Base-by-base conservation (phyloP, 805 yeast genomes). In the Wickerhamia fluorescens region DNA sequence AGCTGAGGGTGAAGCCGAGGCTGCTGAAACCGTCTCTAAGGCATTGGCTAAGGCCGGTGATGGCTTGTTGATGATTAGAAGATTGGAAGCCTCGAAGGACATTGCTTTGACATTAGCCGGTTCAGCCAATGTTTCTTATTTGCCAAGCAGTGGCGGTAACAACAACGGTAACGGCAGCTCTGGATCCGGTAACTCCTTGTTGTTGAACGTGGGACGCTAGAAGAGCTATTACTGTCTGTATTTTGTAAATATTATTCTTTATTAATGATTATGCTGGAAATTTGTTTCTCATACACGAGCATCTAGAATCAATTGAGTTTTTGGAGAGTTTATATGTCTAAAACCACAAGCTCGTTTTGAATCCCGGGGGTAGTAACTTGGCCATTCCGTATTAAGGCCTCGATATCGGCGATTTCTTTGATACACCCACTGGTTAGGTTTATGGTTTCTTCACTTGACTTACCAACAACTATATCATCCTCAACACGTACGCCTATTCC, bases 1-100 rank as follows among this genome's bases (percentile, higher is more conserved):
- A 49, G 98, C 98, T 16, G 98, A 92, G 61, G 98, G 97, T 62
- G 98, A 92, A 64, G 98, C 98, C 28, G 97, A 92, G 58, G 86
- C 95, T 34, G 98, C 98, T 3, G 97, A 92, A 36, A 78, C 78
- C 37, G 92, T 92, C 38, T 86, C 96, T 20, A 84, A 78, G 58
- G 96, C 97, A 4, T 72, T 92, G 42, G 75, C 79, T 31, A 88
- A 87, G 65, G 87, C 94, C 14, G 98, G 98, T 56, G 97, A 92
- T 51, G 97, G 97, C 42, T 69, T 92, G 44, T 68, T 92, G 51
- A 72, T 84, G 66, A 88, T 92, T 47, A 76, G 98, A 71, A 75
- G 97, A 64, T 75, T 92, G 44, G 98, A 92, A 55, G 96, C 98
- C 1, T 83, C 95, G 19, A 87, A 85, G 65, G 96, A 88, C 40